A percentile compares a stretch with the other conserved stretches of the same genome.
These are phyloP conservation scores for Fulvia fulva DNA, from an alignment of 2,329 filamentous ascomycete genomes.

Conservation along the genomic window DNA sequence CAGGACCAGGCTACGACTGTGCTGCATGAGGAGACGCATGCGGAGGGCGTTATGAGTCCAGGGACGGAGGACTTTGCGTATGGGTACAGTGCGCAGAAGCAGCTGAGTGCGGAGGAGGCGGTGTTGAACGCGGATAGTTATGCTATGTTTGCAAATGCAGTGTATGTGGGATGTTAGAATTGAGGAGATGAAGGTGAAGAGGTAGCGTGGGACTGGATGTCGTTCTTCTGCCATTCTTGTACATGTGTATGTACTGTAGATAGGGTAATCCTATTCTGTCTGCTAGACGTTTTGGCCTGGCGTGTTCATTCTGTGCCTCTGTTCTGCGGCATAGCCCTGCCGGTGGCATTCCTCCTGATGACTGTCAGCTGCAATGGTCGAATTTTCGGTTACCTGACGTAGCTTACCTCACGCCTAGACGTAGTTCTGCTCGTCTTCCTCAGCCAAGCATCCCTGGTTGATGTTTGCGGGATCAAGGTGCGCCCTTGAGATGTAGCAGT, in stretches of 20 bases:
- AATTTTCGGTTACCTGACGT: neutral
- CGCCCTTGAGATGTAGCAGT: neutral
- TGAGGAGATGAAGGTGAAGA: neutral
- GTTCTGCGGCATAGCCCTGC: neutral
- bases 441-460: neutral
- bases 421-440: neutral
- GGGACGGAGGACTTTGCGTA: conserved; percentile 59
- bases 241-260: neutral
- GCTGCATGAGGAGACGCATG: conserved; percentile 64
- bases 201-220: no score
- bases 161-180: neutral
- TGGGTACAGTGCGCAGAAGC: conserved; percentile 50
- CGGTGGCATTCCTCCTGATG: neutral
- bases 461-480: neutral
- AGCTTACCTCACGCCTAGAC: neutral
- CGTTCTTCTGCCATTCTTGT: no score
- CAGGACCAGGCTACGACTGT: conserved; percentile 64
- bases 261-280: neutral
- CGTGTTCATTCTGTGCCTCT: neutral
- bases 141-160: conserved; percentile 45
- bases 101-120: conserved; percentile 48
- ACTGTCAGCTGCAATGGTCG: neutral
- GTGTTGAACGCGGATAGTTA: conserved; percentile 63
- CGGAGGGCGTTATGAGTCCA: conserved; percentile 49
- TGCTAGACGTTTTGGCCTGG: neutral